Conservation (phyloP, 2,329 filamentous ascomycete species). For the Colletotrichum sp. region DNA sequence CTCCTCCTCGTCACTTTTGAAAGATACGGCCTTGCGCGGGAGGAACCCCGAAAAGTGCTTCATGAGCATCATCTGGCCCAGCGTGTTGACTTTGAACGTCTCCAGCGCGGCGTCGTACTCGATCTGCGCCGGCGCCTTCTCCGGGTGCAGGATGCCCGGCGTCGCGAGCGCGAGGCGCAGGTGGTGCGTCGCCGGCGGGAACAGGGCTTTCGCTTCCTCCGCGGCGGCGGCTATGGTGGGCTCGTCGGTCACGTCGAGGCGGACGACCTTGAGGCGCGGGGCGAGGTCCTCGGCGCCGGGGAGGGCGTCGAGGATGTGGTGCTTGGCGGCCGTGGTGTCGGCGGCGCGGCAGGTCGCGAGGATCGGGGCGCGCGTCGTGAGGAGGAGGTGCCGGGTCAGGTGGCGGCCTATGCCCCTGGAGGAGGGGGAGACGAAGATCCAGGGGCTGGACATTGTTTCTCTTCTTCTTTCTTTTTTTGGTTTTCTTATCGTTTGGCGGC, state of each 20-base stretch:
- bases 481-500: neutral
- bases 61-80: slow-evolving; percentile 77
- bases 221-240: slow-evolving; percentile 63
- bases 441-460: slow-evolving; percentile 48
- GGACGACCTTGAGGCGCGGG: slow-evolving; percentile 43
- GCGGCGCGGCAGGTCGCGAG: slow-evolving; percentile 45
- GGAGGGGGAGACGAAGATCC: slow-evolving; percentile 54
- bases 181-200: slow-evolving; percentile 57
- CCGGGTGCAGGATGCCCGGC: slow-evolving; percentile 75
- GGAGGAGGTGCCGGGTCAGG: slow-evolving; percentile 54
- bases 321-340: slow-evolving; percentile 40
- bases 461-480: neutral
- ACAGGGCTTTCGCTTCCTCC: slow-evolving; percentile 52
- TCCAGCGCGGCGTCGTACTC: slow-evolving; percentile 64
- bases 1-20: slow-evolving; percentile 24
- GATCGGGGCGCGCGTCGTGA: slow-evolving; percentile 52
- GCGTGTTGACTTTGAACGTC: slow-evolving; percentile 75
- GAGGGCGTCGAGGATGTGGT: slow-evolving; percentile 35
- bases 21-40: slow-evolving; percentile 58
- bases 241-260: slow-evolving; percentile 63
- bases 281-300: slow-evolving; percentile 24
- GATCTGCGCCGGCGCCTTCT: slow-evolving; percentile 73
- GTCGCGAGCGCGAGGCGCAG: slow-evolving; percentile 74
- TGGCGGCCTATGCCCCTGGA: slow-evolving; percentile 54
- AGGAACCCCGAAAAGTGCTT: slow-evolving; percentile 78